Evolutionary conservation across 495 filamentous ascomycete species (phyloP).

Genomic region (Talaromyces proteolyticus): DNA sequence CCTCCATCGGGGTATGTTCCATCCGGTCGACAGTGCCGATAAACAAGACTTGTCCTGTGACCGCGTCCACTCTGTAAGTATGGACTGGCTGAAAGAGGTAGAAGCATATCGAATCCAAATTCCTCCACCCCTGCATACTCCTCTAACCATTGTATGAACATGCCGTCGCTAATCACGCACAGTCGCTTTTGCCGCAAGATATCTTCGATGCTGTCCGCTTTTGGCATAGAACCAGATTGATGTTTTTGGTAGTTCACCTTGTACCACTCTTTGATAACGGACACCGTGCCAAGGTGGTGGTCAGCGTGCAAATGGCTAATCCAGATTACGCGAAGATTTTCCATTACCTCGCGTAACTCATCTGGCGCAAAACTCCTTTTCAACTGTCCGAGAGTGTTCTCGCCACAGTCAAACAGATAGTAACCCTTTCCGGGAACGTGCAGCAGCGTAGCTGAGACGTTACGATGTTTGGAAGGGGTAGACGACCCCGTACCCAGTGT

Average conservation of each 20-base stretch:
- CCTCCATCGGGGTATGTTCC: slow-evolving; percentile 18
- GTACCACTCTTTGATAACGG: slow-evolving; percentile 76
- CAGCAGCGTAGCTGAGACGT: slow-evolving; percentile 84
- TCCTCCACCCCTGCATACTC: slow-evolving; percentile 78
- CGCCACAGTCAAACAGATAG: slow-evolving; percentile 86
- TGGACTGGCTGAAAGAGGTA: slow-evolving; percentile 22
- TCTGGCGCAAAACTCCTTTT: slow-evolving; percentile 60
- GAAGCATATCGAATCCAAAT: slow-evolving; percentile 58
- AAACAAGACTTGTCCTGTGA: slow-evolving; percentile 17
- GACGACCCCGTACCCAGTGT: slow-evolving; percentile 88
- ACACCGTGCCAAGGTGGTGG: slow-evolving; percentile 81
- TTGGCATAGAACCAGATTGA: slow-evolving; percentile 9
- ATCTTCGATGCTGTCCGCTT: slow-evolving; percentile 23
- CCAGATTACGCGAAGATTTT: slow-evolving; percentile 79
- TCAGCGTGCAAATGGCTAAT: slow-evolving; percentile 95
- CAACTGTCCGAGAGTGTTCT: slow-evolving; percentile 90
- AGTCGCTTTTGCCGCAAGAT: slow-evolving; percentile 44
- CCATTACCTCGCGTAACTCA: slow-evolving; percentile 62
- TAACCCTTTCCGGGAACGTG: slow-evolving; percentile 77
- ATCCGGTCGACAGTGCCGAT: slow-evolving; percentile 23
- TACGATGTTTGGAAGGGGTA: slow-evolving; percentile 85
- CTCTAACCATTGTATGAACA: slow-evolving; percentile 65
- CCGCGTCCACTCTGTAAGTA: background rate
- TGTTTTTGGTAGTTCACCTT: slow-evolving; percentile 34
- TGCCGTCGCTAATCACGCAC: slow-evolving; percentile 52